A percentile compares a stretch with the other conserved stretches of the same genome.
These are phyloP conservation scores for Lactarius indigo DNA, from an alignment of 768 basidiomycete species.

Conservation along the genomic window DNA sequence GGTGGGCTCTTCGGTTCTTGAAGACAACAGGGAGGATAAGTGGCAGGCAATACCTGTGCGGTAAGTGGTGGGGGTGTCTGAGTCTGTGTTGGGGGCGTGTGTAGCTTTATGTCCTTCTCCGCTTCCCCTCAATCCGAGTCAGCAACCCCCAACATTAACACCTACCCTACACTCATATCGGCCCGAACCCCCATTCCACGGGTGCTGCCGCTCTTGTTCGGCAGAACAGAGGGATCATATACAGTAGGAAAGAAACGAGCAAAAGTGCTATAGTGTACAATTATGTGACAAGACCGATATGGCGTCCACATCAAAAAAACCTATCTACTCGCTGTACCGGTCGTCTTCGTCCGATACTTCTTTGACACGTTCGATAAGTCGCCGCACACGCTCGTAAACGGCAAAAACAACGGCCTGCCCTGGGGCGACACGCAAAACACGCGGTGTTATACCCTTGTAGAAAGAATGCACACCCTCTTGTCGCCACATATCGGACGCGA, in stretches of 20 bases:
- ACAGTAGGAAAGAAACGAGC: not conserved
- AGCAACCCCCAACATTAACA: not conserved
- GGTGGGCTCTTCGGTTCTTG: not conserved
- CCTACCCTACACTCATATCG: not conserved
- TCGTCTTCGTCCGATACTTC: slow-evolving; percentile 54
- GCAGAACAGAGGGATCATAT: not conserved
- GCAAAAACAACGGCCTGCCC: slow-evolving; percentile 97
- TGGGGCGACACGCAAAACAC: slow-evolving; percentile 93
- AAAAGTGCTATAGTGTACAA: not conserved
- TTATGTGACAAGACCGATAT: not conserved
- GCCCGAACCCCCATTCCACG: slow-evolving; percentile 3
- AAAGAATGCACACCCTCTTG: slow-evolving; percentile 86
- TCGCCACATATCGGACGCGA: slow-evolving; percentile 91
- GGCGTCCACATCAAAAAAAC: not conserved
- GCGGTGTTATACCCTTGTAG: slow-evolving; percentile 98
- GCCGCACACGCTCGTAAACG: slow-evolving; percentile 88
- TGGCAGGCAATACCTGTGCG: not conserved
- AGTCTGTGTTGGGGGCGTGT: not conserved
- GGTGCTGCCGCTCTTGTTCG: not conserved
- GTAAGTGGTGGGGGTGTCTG: not conserved
- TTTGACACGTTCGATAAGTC: slow-evolving; percentile 63
- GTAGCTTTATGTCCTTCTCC: too few relatives aligned
- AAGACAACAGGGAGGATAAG: not conserved
- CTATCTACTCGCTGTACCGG: slow-evolving; percentile 56
- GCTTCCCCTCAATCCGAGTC: not conserved